A percentile compares a stretch with the other conserved stretches of the same genome.
Evolutionary conservation across 2,329 filamentous ascomycete genomes (phyloP).

Genomic region (Ophiostoma populinum): DNA sequence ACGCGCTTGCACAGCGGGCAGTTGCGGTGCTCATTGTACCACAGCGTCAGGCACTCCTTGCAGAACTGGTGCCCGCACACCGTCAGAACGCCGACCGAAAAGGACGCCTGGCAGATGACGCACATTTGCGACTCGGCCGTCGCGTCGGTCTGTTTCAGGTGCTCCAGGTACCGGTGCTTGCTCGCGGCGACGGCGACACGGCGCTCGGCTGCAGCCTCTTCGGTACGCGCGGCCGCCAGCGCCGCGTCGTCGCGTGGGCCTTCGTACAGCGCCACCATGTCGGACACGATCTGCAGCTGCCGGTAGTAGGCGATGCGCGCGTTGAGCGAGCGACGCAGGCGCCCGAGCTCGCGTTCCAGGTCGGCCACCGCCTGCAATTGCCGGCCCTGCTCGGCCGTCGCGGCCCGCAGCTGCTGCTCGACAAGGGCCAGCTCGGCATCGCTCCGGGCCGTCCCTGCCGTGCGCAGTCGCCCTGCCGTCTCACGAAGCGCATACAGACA

Average conservation of each 20-base stretch:
- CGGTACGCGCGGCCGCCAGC: constrained; percentile 23
- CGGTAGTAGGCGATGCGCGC: constrained; percentile 75
- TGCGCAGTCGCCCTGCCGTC: constrained; percentile 37
- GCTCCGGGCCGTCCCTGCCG: constrained; percentile 27
- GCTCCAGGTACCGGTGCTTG: constrained; percentile 56
- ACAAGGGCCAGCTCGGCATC: constrained; percentile 46
- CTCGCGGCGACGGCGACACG: constrained; percentile 47
- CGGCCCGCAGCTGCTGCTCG: constrained; percentile 40
- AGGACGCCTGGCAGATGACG: constrained; percentile 66
- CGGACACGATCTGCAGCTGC: constrained; percentile 79
- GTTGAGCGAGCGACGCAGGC: constrained; percentile 69
- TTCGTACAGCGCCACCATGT: constrained; percentile 63
- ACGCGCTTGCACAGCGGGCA: constrained; percentile 73
- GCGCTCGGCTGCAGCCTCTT: constrained; percentile 33
- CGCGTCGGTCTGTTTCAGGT: constrained; percentile 40
- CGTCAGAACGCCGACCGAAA: constrained; percentile 66
- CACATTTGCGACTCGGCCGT: constrained; percentile 52
- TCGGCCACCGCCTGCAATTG: constrained; percentile 31
- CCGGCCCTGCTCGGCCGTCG: constrained; percentile 34
- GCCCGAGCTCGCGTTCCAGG: constrained; percentile 54
- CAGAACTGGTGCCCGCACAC: constrained; percentile 87
- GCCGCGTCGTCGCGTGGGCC: constrained; percentile 37
- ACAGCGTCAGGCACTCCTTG: constrained; percentile 66
- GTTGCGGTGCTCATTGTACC: constrained; percentile 57
- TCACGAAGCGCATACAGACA: constrained; percentile 53